Base-by-base conservation (phyloP, 495 filamentous ascomycete genomes). In the Cladorrhinum samala region DNA sequence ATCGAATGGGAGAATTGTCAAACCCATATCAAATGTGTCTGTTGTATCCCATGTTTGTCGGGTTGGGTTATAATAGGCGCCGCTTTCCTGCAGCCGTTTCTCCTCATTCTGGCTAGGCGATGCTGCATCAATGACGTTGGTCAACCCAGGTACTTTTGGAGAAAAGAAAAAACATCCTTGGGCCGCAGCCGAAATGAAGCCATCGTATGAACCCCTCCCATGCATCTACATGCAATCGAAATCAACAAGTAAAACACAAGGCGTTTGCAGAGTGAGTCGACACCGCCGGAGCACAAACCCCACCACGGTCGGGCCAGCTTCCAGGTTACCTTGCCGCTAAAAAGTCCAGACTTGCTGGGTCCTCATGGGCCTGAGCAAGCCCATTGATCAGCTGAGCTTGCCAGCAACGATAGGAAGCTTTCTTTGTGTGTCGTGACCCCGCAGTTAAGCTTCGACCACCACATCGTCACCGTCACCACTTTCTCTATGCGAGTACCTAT, bases 341-440 rank as follows among this genome's bases (percentile, higher is more conserved):
- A 45, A 21, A 23, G 19, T 24, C n/a, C 23, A 45, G 18, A 45
- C 17, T 21, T 19, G 18, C 42, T 13, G 23, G 18, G 20, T 7
- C 20, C 11, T 14, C 30, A 33, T 33, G 27, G 27, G 27, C 38
- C 21, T 19, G 39, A 6, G 43, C 20, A 41, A 42, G 23, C 20
- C 45, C 46, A 21, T 50, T 19, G 40, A 44, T 49, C 53, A 37
- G 27, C 46, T 19, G 39, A 25, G 39, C 27, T 42, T 19, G 44
- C 58, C 56, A 59, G 54, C 57, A 45, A 60, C 44, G 50, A 57
- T 48, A 53, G 25, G 47, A 39, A 59, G 57, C 56, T 62, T 33
- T 54, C 60, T 66, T 60, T 65, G 62, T 62, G 59, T 60, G 59
- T 60, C 30, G 37, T 55, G 47, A 66, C 65, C 65, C 65, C 65